A percentile compares a stretch with the other conserved stretches of the same genome.
Conservation (phyloP, 805 yeast species). For the Scheffersomyces stipitis region DNA sequence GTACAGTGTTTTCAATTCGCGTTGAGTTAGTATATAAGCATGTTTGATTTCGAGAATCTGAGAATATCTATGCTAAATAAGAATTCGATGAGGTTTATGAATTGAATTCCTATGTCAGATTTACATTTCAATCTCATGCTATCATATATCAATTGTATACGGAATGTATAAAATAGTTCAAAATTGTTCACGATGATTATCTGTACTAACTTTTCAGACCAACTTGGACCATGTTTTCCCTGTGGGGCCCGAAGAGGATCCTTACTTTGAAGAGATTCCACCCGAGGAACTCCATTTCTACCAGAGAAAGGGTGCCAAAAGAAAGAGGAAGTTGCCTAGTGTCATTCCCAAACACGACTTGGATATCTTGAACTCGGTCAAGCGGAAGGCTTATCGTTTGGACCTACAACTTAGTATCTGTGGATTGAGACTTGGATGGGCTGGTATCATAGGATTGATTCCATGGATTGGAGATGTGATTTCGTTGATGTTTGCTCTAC, state of each 20-base stretch:
- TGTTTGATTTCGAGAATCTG: too few species aligned
- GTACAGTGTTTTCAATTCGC: too few species aligned
- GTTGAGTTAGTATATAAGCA: too few species aligned
- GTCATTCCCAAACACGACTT: slow-evolving; percentile 33
- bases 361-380: slow-evolving; percentile 34
- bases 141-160: too few species aligned
- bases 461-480: slow-evolving; percentile 44
- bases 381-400: slow-evolving; percentile 36
- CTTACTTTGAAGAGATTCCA: slow-evolving; percentile 43
- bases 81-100: too few species aligned
- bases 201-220: slow-evolving; percentile 20
- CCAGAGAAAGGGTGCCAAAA: slow-evolving; percentile 39
- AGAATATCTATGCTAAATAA: too few species aligned
- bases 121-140: too few species aligned
- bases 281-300: slow-evolving; percentile 40
- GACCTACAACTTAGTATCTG: slow-evolving; percentile 41
- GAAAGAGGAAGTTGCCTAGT: slow-evolving; percentile 36
- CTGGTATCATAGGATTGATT: slow-evolving; percentile 40
- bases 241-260: slow-evolving; percentile 35
- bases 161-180: too few species aligned
- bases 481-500: slow-evolving; percentile 28
- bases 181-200: too few species aligned
- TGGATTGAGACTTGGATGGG: slow-evolving; percentile 43
- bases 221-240: slow-evolving; percentile 25
- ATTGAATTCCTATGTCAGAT: too few species aligned